phyloP scores from a whole-genome alignment of 164 flowering plant genomes.

The Dillenia turbinata region DNA sequence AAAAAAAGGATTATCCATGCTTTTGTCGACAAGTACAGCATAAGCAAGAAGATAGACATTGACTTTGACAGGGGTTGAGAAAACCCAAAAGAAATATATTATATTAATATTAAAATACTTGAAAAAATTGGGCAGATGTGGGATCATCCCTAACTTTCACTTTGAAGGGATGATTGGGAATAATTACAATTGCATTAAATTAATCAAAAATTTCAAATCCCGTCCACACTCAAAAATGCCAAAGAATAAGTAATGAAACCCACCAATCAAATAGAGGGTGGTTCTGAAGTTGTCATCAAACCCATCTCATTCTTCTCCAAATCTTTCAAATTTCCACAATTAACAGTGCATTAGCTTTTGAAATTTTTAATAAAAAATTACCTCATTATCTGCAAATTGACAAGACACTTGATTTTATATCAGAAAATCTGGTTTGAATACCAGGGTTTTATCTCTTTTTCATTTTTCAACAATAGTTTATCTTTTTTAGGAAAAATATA shows the following conservation, averaged over 20 bases:
- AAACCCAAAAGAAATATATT: neutral
- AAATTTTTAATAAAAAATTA: no score
- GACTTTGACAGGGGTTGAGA: constrained; percentile 20
- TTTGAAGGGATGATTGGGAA: constrained; percentile 24
- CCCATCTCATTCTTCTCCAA: neutral
- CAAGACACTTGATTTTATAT: no score
- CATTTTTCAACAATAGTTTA: no score
- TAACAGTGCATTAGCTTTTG: no score
- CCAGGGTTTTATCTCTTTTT: no score
- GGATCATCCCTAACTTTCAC: constrained; percentile 10
- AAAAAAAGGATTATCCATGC: constrained; percentile 8
- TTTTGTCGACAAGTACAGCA: constrained; percentile 12
- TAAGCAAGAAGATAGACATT: constrained; percentile 18
- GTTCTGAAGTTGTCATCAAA: constrained; percentile 9
- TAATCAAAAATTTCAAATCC: constrained; percentile 7
- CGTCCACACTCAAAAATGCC: constrained; percentile 1
- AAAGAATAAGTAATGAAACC: neutral
- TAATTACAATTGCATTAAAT: constrained; percentile 12
- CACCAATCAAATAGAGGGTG: constrained; percentile 4
- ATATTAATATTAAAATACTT: neutral
- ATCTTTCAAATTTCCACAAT: no score
- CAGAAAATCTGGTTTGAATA: no score
- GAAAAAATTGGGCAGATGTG: neutral
- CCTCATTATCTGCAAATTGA: no score
- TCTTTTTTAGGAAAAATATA: no score